A percentile compares a stretch with the other conserved stretches of the same genome.
Evolutionary conservation across 176 grass and related monocot species (phyloP).

Genomic region (Eleusine indica): DNA sequence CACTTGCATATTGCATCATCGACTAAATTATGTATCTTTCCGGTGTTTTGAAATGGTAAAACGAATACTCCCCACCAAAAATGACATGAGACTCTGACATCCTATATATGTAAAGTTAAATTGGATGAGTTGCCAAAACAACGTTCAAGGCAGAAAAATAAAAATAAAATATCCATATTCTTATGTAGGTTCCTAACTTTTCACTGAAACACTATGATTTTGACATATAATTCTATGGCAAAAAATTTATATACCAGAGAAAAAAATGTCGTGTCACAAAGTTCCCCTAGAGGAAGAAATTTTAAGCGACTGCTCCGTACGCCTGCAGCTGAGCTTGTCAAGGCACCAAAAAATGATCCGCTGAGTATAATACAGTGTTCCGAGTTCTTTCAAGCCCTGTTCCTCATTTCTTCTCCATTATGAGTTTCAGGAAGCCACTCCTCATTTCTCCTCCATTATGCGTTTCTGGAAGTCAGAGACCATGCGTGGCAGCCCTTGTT

Average conservation of each 20-base stretch:
- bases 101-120: neutral
- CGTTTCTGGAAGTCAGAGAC: conserved; percentile 89
- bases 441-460: conserved; percentile 73
- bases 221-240: conserved; percentile 30
- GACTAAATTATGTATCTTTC: conserved; percentile 11
- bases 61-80: neutral
- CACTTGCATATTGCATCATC: conserved; percentile 13
- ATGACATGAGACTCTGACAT: neutral
- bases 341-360: conserved; percentile 32
- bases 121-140: neutral
- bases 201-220: conserved; percentile 14
- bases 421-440: conserved; percentile 66
- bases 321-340: conserved; percentile 34
- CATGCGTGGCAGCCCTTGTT: conserved; percentile 80
- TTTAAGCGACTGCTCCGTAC: conserved; percentile 11
- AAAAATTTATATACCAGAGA: conserved; percentile 35
- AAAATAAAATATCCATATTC: neutral
- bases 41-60: neutral
- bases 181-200: conserved; percentile 25
- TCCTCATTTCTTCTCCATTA: conserved; percentile 67
- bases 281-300: conserved; percentile 22
- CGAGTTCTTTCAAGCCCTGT: neutral
- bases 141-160: neutral
- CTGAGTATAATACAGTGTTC: conserved; percentile 50
- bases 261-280: conserved; percentile 36